Evolutionary conservation across 2,329 filamentous ascomycete genomes (phyloP), one percentile per base, ranked within the genome.

Genomic region (Atkinsonella hypoxylon): DNA sequence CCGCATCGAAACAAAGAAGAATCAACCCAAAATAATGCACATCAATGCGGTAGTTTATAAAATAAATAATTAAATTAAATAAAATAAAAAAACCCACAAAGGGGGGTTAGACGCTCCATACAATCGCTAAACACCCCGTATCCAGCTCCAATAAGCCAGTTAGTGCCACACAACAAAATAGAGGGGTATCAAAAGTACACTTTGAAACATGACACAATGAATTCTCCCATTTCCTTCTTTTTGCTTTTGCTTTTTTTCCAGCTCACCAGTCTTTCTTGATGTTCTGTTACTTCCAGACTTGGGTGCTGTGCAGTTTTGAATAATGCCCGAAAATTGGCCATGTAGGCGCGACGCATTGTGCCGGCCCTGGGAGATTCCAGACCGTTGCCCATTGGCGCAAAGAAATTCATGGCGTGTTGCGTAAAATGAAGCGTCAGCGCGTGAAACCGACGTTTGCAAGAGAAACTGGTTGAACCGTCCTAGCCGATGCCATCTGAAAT

Each of bases 281-380:
- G 32, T 39, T 13, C 42, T 50, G 41, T 45, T 31, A 13, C 20
- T 45, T 45, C 48, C 48, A 45, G 42, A 31, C 34, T 32, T 45
- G 48, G 32, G 40, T 22, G 40, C 47, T 49, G 47, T 49, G 30
- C 47, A 49, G 40, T 49, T 12, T 11, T 41, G 2, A 15, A 41
- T 1, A 41, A 41, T 41, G 17, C 18, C n/a, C 39, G 18, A 41
- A 41, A 22, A 11, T 20, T 7, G 26, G n/a, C n/a, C 39, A 22
- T 12, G 39, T 22, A 15, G 39, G 17, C 9, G 39, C 18, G 39
- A 20, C 39, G 39, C 39, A 12, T 41, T 4, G 39, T 13, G 39
- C 4, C 39, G 17, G 41, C 12, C 15, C 22, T 22, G 12, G 30
- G 2, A 30, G 2, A 30, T 44, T 18, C 26, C 26, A 7, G 39